Percentiles rank a stretch among this genome's conserved stretches.
Evolutionary conservation across 805 yeast species (phyloP).

Genomic region (Lipomyces kockii): DNA sequence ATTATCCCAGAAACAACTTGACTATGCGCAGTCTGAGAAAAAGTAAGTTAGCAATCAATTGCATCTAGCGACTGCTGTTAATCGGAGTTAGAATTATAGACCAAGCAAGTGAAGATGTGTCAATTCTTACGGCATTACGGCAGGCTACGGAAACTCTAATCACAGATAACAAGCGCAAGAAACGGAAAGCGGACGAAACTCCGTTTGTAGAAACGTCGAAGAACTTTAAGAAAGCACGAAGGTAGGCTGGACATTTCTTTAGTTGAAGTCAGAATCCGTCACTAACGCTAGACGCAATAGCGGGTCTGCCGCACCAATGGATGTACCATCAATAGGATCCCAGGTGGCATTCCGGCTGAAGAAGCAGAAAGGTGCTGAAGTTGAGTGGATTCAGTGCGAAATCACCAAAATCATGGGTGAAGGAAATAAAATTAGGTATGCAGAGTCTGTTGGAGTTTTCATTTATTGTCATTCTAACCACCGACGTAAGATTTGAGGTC

Average conservation of each 20-base stretch:
- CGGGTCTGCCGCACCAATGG: slow-evolving; percentile 26
- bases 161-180: slow-evolving; percentile 31
- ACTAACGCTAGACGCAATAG: slow-evolving; percentile 1
- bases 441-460: not conserved
- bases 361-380: slow-evolving; percentile 65
- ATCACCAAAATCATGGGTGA: slow-evolving; percentile 78
- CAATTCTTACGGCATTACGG: slow-evolving; percentile 26
- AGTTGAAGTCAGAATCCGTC: not conserved
- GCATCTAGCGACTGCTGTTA: not conserved
- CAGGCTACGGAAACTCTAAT: slow-evolving; percentile 23
- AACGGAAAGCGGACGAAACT: slow-evolving; percentile 32
- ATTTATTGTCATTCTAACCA: slow-evolving; percentile 10
- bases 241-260: slow-evolving; percentile 9
- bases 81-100: slow-evolving; percentile 22
- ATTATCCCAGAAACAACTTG: slow-evolving; percentile 22
- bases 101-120: slow-evolving; percentile 31
- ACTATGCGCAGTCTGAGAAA: slow-evolving; percentile 24
- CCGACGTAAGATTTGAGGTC: slow-evolving; percentile 67
- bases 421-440: slow-evolving; percentile 52
- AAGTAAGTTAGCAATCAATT: slow-evolving; percentile 11
- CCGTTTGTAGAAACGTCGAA: slow-evolving; percentile 23
- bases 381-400: slow-evolving; percentile 96
- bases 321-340: slow-evolving; percentile 52
- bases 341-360: slow-evolving; percentile 85
- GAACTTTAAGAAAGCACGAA: slow-evolving; percentile 31